Evolutionary conservation across 768 basidiomycete genomes (phyloP).

Genomic region (Neoboletus brunneissimus): DNA sequence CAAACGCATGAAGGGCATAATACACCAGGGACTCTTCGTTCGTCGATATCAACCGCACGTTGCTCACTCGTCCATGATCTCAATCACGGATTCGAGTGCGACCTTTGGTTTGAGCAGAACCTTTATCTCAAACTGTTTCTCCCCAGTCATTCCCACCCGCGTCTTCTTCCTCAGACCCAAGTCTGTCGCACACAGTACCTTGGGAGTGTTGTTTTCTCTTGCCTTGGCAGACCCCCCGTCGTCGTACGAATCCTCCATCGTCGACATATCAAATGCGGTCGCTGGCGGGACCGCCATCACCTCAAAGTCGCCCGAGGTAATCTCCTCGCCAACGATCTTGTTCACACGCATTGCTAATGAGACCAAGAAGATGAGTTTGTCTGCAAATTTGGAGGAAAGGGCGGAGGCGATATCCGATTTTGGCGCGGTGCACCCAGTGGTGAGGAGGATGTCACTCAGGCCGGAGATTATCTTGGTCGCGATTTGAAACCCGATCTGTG

Average conservation of each 20-base stretch:
- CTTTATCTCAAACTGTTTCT: conserved; percentile 32
- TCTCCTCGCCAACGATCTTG: conserved; percentile 31
- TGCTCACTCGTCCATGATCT: conserved; percentile 33
- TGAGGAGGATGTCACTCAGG: conserved; percentile 29
- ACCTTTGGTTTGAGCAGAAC: conserved; percentile 39
- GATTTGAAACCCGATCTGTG: conserved; percentile 24
- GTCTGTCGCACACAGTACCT: conserved; percentile 38
- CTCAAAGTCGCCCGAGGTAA: conserved; percentile 33
- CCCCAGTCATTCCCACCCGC: conserved; percentile 22
- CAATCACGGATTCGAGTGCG: conserved; percentile 36
- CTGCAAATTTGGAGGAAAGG: conserved; percentile 43
- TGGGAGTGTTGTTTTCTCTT: conserved; percentile 2
- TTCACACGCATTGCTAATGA: conserved; percentile 49
- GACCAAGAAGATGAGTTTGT: conserved; percentile 42
- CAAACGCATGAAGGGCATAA: not conserved
- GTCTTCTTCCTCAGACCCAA: conserved; percentile 35
- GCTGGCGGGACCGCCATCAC: conserved; percentile 26
- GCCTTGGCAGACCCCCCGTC: conserved; percentile 18
- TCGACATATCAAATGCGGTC: conserved; percentile 22
- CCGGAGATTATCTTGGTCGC: conserved; percentile 24
- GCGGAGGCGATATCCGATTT: conserved; percentile 35
- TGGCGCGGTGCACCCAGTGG: conserved; percentile 24
- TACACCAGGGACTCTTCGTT: not conserved
- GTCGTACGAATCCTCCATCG: conserved; percentile 34
- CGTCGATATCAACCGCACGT: not conserved